Evolutionary conservation across 1,284 basidiomycete species (phyloP).

Genomic region (Gastroboletus turbinatus): DNA sequence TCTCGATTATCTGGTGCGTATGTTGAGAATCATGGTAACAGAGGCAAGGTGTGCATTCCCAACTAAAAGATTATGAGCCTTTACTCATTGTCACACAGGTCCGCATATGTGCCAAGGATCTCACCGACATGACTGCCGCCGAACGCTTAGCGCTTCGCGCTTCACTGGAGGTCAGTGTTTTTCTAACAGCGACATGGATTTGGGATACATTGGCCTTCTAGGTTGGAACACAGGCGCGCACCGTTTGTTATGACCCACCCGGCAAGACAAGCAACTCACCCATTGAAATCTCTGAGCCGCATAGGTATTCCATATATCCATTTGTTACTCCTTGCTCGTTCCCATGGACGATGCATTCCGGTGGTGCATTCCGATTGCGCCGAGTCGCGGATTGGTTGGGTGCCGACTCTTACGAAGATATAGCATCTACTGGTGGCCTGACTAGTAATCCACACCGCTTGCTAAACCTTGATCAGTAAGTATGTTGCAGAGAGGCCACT

Average conservation of each 20-base stretch:
- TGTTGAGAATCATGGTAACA: constrained; percentile 47
- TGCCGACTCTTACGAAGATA: constrained; percentile 34
- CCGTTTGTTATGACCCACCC: constrained; percentile 42
- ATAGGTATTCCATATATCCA: constrained; percentile 60
- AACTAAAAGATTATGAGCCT: neutral
- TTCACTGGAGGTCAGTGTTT: constrained; percentile 47
- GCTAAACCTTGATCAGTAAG: constrained; percentile 35
- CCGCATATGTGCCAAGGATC: constrained; percentile 50
- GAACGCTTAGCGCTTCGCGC: constrained; percentile 53
- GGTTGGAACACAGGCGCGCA: constrained; percentile 13
- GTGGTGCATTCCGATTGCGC: constrained; percentile 55
- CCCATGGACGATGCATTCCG: constrained; percentile 47
- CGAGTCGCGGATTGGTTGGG: constrained; percentile 60
- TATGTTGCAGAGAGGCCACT: neutral
- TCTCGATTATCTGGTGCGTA: constrained; percentile 67
- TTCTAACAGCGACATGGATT: neutral
- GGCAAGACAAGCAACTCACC: constrained; percentile 24
- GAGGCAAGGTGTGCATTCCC: constrained; percentile 43
- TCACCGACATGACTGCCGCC: constrained; percentile 43
- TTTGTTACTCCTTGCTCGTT: constrained; percentile 51
- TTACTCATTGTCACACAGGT: constrained; percentile 41
- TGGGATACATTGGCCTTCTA: constrained; percentile 5
- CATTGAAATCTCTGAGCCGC: constrained; percentile 31
- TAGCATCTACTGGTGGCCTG: constrained; percentile 40
- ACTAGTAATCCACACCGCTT: constrained; percentile 34